These are phyloP conservation scores for Diaporthe humulicola DNA, from an alignment of 2,329 filamentous ascomycete species.

Conservation along the genomic window DNA sequence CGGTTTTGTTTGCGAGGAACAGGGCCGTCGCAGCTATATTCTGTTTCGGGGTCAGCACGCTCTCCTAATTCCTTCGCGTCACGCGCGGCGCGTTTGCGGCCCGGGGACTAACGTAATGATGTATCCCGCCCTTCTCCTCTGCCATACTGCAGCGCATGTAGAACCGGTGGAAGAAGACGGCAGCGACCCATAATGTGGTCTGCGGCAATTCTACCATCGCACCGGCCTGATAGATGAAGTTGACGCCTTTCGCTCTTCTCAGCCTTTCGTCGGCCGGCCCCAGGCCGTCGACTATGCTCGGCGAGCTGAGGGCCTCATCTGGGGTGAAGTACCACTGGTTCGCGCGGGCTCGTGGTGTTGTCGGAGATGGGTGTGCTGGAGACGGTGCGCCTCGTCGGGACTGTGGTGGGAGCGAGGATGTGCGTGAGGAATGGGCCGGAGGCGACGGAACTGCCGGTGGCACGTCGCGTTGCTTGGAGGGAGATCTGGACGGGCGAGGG, in stretches of 20 bases:
- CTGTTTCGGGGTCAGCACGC: conserved; percentile 53
- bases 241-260: conserved; percentile 89
- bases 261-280: conserved; percentile 81
- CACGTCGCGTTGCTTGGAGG: conserved; percentile 65
- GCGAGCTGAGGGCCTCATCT: conserved; percentile 84
- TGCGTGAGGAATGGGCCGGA: conserved; percentile 67
- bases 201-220: conserved; percentile 93
- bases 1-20: conserved; percentile 96
- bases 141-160: conserved; percentile 92
- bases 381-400: conserved; percentile 59
- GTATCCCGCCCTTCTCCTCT: conserved; percentile 80
- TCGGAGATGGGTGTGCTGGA: conserved; percentile 55
- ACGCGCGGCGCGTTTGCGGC: not conserved
- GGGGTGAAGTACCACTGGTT: conserved; percentile 92
- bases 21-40: conserved; percentile 90
- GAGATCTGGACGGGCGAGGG: conserved; percentile 64
- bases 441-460: conserved; percentile 74
- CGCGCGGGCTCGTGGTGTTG: conserved; percentile 51
- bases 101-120: conserved; percentile 82
- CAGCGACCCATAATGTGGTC: conserved; percentile 90
- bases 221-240: conserved; percentile 95
- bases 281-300: conserved; percentile 88
- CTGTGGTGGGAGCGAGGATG: conserved; percentile 66
- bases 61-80: not conserved
- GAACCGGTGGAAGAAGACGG: conserved; percentile 95